Percentiles rank a stretch among this genome's conserved stretches.
Conservation (phyloP, 148 eudicot species). For the Hydrangea macrophylla region DNA sequence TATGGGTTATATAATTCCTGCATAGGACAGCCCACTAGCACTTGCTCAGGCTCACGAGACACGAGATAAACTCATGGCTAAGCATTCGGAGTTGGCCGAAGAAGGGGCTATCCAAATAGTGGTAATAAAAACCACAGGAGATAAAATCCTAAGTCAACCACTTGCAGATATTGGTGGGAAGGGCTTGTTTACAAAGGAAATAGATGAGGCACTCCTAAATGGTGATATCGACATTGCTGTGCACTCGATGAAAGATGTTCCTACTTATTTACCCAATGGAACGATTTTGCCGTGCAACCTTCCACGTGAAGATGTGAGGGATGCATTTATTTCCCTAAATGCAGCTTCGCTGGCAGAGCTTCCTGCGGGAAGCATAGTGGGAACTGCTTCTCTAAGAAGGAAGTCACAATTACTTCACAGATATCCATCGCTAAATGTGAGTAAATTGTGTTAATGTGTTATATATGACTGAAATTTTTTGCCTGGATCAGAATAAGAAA, state of each 20-base stretch:
- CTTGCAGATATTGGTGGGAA: conserved; percentile 98
- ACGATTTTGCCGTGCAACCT: conserved; percentile 92
- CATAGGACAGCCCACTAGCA: conserved; percentile 89
- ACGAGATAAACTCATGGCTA: conserved; percentile 64
- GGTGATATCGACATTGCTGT: conserved; percentile 95
- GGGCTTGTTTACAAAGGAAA: conserved; percentile 95
- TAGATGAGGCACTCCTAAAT: conserved; percentile 87
- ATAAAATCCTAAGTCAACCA: conserved; percentile 77
- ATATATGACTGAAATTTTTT: background rate
- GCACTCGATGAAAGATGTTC: conserved; percentile 99
- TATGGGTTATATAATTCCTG: conserved; percentile 22
- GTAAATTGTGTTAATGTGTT: conserved; percentile 20
- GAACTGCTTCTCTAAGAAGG: conserved; percentile 93
- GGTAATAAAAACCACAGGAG: conserved; percentile 91
- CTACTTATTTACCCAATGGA: conserved; percentile 86
- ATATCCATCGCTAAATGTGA: conserved; percentile 84
- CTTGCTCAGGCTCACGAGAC: conserved; percentile 98
- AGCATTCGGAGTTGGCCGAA: conserved; percentile 77
- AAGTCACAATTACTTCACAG: conserved; percentile 87
- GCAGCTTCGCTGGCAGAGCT: conserved; percentile 79
- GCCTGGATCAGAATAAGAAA: too few relatives aligned
- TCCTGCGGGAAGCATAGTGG: conserved; percentile 86
- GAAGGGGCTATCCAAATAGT: conserved; percentile 91
- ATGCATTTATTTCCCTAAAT: conserved; percentile 84
- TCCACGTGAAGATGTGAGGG: conserved; percentile 90